Base-by-base conservation (phyloP, 139 green algal species). In the Trebouxia sp. region DNA sequence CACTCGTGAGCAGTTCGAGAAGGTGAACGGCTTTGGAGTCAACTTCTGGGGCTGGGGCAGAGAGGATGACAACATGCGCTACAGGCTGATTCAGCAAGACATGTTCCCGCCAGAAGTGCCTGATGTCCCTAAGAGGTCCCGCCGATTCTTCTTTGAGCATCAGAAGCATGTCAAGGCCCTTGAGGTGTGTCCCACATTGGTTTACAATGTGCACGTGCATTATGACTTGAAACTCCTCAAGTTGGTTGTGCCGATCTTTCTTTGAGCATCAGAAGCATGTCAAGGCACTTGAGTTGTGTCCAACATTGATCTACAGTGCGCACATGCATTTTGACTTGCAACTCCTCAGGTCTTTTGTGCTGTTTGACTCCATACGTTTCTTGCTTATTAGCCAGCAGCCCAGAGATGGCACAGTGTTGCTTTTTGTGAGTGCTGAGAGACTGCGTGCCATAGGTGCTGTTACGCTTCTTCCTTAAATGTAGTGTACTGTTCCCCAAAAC, bases 1-100 rank as follows among this genome's bases (percentile, higher is more conserved):
- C 55, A 84, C 69, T 0, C 47, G n/a, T 0, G 42, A 87, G 51
- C 85, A 89, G 76, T 55, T 89, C 9, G n/a, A 41, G 8, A 32
- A 10, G 5, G 78, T 87, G n/a, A 87, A 89, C 32, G 85, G 85
- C 32, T 87, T 80, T 74, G 82, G 83, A 6, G 78, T 79, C 0
- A 66, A 82, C 26, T 89, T 85, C 32, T 89, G 85, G 85, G 85
- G 85, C 20, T 88, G 85, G 85, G 85, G 82, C 1, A 43, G 85
- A 20, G 85, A 87, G 58, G 85, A 89, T 75, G 83, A 89, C 85
- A 89, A 89, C 70, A 69, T 89, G 62, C 32, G 77, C 30, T 42
- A 80, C 38, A 70, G 85, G 32, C 58, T 89, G 30, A 28, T 55
- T 32, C 41, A 28, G 32, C 26, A 67, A 39, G 83, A 75, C 42